A percentile compares a stretch with the other conserved stretches of the same genome.
phyloP scores from a whole-genome alignment of 2,329 filamentous ascomycete species.

The Calonectria hawksworthii region DNA sequence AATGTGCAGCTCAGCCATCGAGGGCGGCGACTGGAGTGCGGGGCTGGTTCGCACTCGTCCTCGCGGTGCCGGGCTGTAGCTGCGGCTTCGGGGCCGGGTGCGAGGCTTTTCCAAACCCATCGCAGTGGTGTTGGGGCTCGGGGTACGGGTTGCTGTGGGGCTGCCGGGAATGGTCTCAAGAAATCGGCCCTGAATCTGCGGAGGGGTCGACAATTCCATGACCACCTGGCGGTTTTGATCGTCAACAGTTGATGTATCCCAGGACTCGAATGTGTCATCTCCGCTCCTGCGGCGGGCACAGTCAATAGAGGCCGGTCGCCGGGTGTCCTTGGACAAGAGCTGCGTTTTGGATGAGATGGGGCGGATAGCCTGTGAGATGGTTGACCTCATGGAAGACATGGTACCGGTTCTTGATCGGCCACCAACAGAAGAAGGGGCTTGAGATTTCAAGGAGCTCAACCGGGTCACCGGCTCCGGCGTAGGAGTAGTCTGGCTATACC shows the following conservation, averaged over 20 bases:
- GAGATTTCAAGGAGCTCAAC: constrained; percentile 53
- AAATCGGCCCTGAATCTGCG: constrained; percentile 62
- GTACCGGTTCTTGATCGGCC: constrained; percentile 43
- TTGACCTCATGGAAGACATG: constrained; percentile 51
- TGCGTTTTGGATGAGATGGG: constrained; percentile 71
- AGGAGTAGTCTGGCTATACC: constrained; percentile 62
- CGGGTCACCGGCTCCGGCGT: constrained; percentile 49
- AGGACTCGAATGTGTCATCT: constrained; percentile 80
- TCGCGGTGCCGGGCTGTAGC: constrained; percentile 62
- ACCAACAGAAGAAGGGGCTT: constrained; percentile 59
- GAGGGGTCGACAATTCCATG: constrained; percentile 62
- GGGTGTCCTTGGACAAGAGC: constrained; percentile 61
- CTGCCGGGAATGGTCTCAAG: constrained; percentile 81
- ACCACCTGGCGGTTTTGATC: constrained; percentile 72
- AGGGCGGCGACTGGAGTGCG: constrained; percentile 45
- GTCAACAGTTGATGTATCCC: constrained; percentile 80
- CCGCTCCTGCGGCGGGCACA: constrained; percentile 54
- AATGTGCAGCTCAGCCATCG: constrained; percentile 75
- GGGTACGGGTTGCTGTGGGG: constrained; percentile 73
- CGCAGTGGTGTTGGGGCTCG: constrained; percentile 70
- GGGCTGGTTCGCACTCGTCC: constrained; percentile 46
- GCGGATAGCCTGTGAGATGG: constrained; percentile 61
- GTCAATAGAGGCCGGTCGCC: constrained; percentile 64
- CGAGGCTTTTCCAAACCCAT: constrained; percentile 69
- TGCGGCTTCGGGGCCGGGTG: constrained; percentile 61